Evolutionary conservation across 352 stramenopile genomes (phyloP).

Genomic region (Thalassiosira hispida): DNA sequence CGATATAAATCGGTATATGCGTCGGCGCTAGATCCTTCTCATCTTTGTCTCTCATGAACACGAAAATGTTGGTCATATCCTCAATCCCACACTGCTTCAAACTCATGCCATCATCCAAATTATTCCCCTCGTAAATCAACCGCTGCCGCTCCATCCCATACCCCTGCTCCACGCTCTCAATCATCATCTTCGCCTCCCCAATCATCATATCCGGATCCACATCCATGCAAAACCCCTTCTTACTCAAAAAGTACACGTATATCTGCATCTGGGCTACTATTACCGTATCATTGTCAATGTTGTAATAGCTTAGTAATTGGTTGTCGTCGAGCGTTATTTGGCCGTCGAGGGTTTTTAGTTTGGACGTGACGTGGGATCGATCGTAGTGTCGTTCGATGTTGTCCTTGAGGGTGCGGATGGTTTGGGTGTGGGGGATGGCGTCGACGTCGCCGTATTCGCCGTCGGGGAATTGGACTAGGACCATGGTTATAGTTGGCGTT

Average conservation of each 20-base stretch:
- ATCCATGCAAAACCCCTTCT: conserved; percentile 8
- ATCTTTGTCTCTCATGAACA: background rate
- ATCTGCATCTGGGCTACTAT: conserved; percentile 18
- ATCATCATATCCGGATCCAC: conserved; percentile 2
- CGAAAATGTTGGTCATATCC: background rate
- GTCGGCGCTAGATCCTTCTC: background rate
- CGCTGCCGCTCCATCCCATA: background rate
- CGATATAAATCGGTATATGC: background rate
- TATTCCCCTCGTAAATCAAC: background rate
- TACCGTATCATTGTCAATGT: background rate
- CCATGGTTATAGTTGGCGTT: background rate
- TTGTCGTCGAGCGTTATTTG: background rate
- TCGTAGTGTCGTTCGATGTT: background rate
- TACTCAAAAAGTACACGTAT: background rate
- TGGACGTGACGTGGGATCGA: background rate
- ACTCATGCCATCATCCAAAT: background rate
- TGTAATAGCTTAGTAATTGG: background rate
- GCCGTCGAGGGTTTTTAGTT: background rate
- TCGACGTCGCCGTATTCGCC: conserved; percentile 13
- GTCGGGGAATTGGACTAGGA: conserved; percentile 14
- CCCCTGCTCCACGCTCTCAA: background rate
- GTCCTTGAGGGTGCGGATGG: background rate
- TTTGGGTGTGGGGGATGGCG: background rate
- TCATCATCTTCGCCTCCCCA: conserved; percentile 1
- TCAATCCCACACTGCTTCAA: background rate